phyloP scores from a whole-genome alignment of 345 rosid species.

The Barbarea vulgaris region DNA sequence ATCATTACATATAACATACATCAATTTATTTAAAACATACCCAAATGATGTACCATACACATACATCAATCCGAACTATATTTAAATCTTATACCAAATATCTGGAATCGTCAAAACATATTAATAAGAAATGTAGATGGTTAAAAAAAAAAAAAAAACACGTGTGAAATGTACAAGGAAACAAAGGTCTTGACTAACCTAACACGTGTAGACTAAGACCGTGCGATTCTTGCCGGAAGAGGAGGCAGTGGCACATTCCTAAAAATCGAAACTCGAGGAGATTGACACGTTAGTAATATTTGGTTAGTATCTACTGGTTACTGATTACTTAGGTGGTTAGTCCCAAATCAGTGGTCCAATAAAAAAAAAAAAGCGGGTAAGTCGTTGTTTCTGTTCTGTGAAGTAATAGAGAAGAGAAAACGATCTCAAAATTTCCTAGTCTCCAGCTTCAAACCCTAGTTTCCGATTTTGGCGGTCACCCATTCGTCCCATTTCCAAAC shows the following conservation, averaged over 20 bases:
- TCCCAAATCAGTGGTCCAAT: too few species aligned
- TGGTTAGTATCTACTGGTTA: slow-evolving; percentile 20
- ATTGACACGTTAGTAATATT: slow-evolving; percentile 21
- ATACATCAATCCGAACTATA: not conserved
- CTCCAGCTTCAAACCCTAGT: slow-evolving; percentile 47
- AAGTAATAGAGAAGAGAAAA: slow-evolving; percentile 19
- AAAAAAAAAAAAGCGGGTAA: too few species aligned
- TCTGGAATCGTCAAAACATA: not conserved
- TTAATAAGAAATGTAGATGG: not conserved
- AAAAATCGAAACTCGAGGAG: not conserved
- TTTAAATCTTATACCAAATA: not conserved
- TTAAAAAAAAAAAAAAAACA: not conserved
- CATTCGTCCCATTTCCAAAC: slow-evolving; percentile 47
- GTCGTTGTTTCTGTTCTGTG: too few species aligned
- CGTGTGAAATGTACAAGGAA: not conserved
- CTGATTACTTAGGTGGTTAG: too few species aligned
- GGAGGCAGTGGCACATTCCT: slow-evolving; percentile 17
- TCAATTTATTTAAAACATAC: not conserved
- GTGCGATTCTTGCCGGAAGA: not conserved
- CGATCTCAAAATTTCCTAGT: slow-evolving; percentile 41
- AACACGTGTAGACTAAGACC: slow-evolving; percentile 19
- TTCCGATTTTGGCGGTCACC: slow-evolving; percentile 61
- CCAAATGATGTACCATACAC: not conserved
- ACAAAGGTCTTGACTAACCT: not conserved
- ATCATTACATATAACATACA: too few species aligned